These are phyloP conservation scores for Scenedesmus sp. DNA, from an alignment of 163 green algal genomes.

Conservation along the genomic window DNA sequence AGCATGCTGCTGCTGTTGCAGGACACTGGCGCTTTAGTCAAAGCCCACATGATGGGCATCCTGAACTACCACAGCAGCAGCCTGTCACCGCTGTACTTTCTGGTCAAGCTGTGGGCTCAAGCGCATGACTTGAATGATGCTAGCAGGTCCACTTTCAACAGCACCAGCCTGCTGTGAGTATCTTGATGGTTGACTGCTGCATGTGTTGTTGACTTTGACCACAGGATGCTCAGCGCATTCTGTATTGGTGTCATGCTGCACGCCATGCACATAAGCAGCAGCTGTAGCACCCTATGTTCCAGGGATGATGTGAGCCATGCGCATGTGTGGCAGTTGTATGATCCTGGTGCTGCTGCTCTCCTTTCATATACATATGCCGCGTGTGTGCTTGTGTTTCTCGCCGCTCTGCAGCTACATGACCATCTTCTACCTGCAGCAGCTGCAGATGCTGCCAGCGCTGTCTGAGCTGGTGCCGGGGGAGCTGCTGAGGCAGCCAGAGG, in stretches of 20 bases:
- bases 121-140: constrained; percentile 50
- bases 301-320: not conserved
- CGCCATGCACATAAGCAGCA: no score
- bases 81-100: constrained; percentile 32
- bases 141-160: constrained; percentile 41
- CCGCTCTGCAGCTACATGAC: constrained; percentile 26
- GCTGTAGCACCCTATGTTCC: no score
- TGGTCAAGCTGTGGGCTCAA: constrained; percentile 46
- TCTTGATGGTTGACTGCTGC: not conserved
- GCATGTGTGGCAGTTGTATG: not conserved
- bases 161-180: constrained; percentile 42
- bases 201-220: not conserved
- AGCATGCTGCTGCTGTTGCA: not conserved
- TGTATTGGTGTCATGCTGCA: no score
- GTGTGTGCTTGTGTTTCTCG: not conserved
- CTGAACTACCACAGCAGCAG: not conserved
- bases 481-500: constrained; percentile 4
- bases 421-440: constrained; percentile 48
- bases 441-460: constrained; percentile 36
- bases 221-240: not conserved
- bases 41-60: constrained; percentile 45
- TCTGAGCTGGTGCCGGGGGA: not conserved
- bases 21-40: constrained; percentile 49
- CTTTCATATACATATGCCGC: not conserved
- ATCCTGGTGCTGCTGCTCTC: not conserved